Evolutionary conservation across 208 protist genomes (phyloP).

Genomic region (Trypanosoma cruzi): DNA sequence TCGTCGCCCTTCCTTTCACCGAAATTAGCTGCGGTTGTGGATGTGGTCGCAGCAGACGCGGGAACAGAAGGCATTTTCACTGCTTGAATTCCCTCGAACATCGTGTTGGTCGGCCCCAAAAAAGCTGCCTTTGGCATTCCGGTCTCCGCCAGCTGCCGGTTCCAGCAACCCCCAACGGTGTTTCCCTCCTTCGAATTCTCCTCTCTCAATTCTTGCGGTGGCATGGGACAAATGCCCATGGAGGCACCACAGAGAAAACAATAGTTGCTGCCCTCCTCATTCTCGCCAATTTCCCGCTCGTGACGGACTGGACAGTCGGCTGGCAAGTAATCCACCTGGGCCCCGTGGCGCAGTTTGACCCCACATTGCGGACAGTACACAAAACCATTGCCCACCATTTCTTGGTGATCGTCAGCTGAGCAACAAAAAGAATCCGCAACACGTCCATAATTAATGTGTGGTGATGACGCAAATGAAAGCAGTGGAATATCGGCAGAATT

Average conservation of each 20-base stretch:
- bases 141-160: neutral
- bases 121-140: neutral
- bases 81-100: neutral
- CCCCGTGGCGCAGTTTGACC: neutral
- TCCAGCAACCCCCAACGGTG: neutral
- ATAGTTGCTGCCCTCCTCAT: neutral
- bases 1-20: neutral
- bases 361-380: constrained; percentile 24
- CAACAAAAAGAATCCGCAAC: neutral
- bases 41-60: neutral
- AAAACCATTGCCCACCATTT: constrained; percentile 18
- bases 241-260: constrained; percentile 21
- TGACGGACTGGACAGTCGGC: constrained; percentile 15
- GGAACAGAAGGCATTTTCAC: neutral
- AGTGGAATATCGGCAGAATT: neutral
- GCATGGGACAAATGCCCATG: neutral
- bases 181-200: neutral
- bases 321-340: constrained; percentile 3
- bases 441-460: neutral
- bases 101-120: too few relatives aligned
- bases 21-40: neutral
- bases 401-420: constrained; percentile 10
- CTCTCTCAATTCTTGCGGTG: neutral
- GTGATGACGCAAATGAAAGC: neutral
- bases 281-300: neutral